Evolutionary conservation across 2,329 filamentous ascomycete genomes (phyloP).

Genomic region (Sporothrix dimorphospora): DNA sequence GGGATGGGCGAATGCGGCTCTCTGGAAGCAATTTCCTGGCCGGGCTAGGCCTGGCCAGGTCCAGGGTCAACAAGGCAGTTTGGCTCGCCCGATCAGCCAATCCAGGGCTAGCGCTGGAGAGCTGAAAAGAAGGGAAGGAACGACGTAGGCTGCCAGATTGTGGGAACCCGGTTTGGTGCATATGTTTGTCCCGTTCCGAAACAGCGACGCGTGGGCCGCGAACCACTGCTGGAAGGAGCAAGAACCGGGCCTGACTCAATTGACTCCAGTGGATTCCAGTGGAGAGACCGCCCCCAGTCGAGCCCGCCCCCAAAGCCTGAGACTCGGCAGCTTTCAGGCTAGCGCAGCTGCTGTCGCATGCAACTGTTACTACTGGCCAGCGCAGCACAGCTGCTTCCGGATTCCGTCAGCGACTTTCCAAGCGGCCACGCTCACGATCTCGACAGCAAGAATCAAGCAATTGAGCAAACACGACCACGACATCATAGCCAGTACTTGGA

Average conservation of each 20-base stretch:
- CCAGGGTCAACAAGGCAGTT: not conserved
- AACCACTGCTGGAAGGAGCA: not conserved
- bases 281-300: not conserved
- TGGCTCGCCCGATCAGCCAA: not conserved
- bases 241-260: not conserved
- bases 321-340: slow-evolving; percentile 14
- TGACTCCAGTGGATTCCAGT: not conserved
- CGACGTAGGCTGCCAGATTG: not conserved
- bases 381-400: slow-evolving; percentile 5
- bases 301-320: not conserved
- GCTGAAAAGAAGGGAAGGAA: not conserved
- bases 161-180: slow-evolving; percentile 14
- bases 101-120: slow-evolving; percentile 13
- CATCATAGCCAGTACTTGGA: not conserved
- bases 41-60: not conserved
- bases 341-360: slow-evolving; percentile 15
- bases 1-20: slow-evolving; percentile 3
- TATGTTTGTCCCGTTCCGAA: not conserved
- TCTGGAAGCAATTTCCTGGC: slow-evolving; percentile 19
- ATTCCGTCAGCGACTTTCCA: slow-evolving; percentile 27
- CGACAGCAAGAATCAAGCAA: not conserved
- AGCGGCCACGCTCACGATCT: not conserved
- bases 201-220: not conserved
- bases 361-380: slow-evolving; percentile 10
- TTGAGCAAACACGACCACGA: not conserved